A percentile compares a stretch with the other conserved stretches of the same genome.
phyloP scores from a whole-genome alignment of 768 basidiomycete species.

The Phaeolepiota aurea region DNA sequence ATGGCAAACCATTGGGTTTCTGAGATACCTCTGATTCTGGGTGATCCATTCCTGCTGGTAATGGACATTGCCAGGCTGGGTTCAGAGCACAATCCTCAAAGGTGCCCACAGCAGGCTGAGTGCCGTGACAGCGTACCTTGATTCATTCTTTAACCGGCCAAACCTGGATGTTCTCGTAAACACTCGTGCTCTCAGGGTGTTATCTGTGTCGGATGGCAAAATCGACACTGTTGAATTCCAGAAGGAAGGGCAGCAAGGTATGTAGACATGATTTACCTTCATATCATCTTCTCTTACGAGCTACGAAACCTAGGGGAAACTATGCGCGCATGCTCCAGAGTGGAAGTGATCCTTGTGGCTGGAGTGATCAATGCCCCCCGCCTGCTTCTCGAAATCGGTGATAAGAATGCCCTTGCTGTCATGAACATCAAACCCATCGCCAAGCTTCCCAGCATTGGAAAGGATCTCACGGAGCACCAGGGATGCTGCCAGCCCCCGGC shows the following conservation, averaged over 20 bases:
- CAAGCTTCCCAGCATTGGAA: conserved; percentile 12
- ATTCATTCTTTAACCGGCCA: conserved; percentile 12
- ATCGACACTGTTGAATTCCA: background rate
- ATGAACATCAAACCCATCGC: conserved; percentile 9
- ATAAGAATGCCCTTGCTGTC: conserved; percentile 7
- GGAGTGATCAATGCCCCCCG: conserved; percentile 20
- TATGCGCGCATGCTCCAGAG: conserved; percentile 12
- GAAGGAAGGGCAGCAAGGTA: background rate
- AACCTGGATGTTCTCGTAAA: conserved; percentile 24
- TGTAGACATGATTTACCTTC: no score
- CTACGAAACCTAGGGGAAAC: background rate
- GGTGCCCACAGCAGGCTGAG: conserved; percentile 19
- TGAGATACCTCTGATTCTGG: background rate
- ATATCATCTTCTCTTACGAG: background rate
- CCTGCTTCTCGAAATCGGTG: conserved; percentile 16
- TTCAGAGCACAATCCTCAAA: background rate
- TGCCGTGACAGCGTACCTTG: conserved; percentile 22
- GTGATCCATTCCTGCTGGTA: no score
- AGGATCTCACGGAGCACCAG: conserved; percentile 15
- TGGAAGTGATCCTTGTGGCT: conserved; percentile 23
- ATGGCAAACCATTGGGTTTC: background rate
- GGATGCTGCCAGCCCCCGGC: no score
- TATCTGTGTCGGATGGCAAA: conserved; percentile 6
- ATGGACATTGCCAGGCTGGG: background rate
- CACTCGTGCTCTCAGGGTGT: conserved; percentile 15